Base-by-base conservation (phyloP, 2,329 filamentous ascomycete genomes). In the Pseudocercospora eumusae region DNA sequence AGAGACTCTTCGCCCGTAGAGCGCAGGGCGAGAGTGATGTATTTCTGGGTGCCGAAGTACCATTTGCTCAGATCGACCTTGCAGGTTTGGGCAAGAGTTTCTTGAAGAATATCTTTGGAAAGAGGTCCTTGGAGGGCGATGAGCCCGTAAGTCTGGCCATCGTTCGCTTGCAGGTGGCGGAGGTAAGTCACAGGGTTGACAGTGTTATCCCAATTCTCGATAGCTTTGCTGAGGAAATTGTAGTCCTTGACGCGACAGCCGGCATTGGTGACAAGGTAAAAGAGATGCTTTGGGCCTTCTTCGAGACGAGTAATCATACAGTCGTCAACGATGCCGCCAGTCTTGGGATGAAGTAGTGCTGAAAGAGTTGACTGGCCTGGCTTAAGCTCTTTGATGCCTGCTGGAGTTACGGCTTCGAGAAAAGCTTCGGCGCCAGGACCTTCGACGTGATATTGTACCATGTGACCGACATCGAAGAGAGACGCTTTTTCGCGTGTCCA, bases 251-350 rank as follows among this genome's bases (percentile, higher is more conserved):
- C 88, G 58, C 92, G 84, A 77, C 93, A 96, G 40, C 87, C 95
- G 25, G 93, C 95, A 76, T 99, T 99, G 66, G 93, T 96, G 64
- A 99, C 95, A 61, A 98, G 87, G 78, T 97, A 96, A 81, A 93
- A 98, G 58, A 84, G 78, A 57, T 73, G 72, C 44, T 71, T 70
- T 3, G 71, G 71, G 1, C 72, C 72, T 28, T 68, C 69, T 62
- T 92, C 85, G n/a, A 96, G 82, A 64, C 89, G 85, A 5, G 93
- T 96, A 72, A 99, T 88, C 70, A 99, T 88, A 4, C 90, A 92
- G 78, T 99, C 95, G 75, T 99, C 95, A 54, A 96, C 88, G 69
- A 99, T 98, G 55, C 95, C 95, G 45, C 95, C 95, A 0, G 88
- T 93, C 11, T 80, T 81, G 4, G 88, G 86, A 77, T 91, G 89